Conservation (phyloP, 305 asterid species). For the Solanum hybrid region DNA sequence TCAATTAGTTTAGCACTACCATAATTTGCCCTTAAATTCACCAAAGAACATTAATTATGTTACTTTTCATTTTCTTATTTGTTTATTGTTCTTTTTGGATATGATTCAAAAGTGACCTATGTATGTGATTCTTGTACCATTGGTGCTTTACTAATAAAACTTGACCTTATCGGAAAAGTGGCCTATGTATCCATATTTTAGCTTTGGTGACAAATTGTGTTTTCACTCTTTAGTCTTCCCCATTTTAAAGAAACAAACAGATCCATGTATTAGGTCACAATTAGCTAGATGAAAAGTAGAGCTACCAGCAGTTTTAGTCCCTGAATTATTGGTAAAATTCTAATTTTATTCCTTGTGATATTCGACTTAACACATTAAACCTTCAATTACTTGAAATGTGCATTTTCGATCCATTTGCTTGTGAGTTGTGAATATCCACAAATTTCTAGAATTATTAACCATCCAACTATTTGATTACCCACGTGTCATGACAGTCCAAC, state of each 20-base stretch:
- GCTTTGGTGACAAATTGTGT: not conserved
- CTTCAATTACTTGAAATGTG: not conserved
- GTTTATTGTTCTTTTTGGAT: not conserved
- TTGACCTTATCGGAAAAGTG: not conserved
- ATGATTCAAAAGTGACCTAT: not conserved
- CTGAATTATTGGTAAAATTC: not conserved
- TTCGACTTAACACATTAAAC: not conserved
- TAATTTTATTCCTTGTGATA: not conserved
- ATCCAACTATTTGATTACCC: not conserved
- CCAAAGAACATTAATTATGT: not conserved
- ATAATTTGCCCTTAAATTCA: not conserved
- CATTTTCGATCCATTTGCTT: not conserved
- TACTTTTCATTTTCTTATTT: not conserved
- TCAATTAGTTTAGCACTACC: not conserved
- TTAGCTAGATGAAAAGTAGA: not conserved
- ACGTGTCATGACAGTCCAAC: not conserved
- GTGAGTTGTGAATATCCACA: not conserved
- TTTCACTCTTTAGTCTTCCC: not conserved
- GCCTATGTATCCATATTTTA: not conserved
- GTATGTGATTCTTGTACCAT: not conserved
- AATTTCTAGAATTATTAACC: not conserved
- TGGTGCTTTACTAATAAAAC: not conserved
- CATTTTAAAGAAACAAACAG: not conserved
- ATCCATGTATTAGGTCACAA: not conserved
- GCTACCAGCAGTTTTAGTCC: not conserved